Conservation (phyloP, 371 early-diverging fungal genomes). For the Mortierella sp. region DNA sequence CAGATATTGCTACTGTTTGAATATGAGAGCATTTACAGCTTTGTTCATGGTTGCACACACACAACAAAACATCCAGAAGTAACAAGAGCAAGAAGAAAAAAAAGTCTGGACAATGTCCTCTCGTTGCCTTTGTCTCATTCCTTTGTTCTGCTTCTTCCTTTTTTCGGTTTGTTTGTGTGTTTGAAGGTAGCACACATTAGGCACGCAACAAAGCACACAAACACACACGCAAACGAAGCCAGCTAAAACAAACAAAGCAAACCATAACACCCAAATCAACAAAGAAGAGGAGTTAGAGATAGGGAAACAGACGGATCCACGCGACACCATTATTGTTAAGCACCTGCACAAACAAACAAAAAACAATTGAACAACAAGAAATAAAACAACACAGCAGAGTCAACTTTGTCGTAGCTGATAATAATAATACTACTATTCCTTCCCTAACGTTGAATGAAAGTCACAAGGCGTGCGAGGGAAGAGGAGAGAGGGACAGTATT, state of each 20-base stretch:
- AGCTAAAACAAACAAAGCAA: background rate
- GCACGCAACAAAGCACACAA: background rate
- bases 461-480: background rate
- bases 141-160: background rate
- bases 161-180: slow-evolving; percentile 3
- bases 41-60: slow-evolving; percentile 3
- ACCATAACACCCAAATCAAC: background rate
- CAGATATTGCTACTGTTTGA: background rate
- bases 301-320: slow-evolving; percentile 20
- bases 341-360: background rate
- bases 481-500: background rate
- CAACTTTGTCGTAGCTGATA: background rate
- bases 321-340: background rate
- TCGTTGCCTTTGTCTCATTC: background rate
- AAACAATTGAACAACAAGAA: too few relatives aligned
- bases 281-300: background rate
- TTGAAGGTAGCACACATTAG: background rate
- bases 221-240: too few relatives aligned
- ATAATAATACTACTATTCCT: background rate
- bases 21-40: background rate
- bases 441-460: too few relatives aligned
- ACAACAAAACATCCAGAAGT: background rate
- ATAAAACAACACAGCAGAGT: background rate
- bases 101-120: background rate
- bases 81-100: background rate